A percentile compares a stretch with the other conserved stretches of the same genome.
Conservation (phyloP, 78 protist species). For the Planoprotostelium fungivorum region DNA sequence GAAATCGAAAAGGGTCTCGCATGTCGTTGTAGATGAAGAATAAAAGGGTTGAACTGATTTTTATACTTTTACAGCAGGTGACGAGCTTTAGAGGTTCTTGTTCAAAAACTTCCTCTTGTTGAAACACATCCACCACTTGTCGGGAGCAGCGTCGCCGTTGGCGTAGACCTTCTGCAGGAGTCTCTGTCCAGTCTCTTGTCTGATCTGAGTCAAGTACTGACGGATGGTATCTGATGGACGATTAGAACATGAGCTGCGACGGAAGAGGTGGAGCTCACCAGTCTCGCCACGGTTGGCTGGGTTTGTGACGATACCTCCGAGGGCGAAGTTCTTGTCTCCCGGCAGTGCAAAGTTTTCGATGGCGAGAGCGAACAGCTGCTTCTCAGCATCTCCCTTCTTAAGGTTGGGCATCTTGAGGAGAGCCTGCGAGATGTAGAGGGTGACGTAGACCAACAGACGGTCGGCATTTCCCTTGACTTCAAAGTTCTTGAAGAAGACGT, state of each 20-base stretch:
- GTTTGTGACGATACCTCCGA: conserved; percentile 58
- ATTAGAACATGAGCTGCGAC: neutral
- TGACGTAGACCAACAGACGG: conserved; percentile 85
- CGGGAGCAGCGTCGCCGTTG: conserved; percentile 38
- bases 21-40: too few species aligned
- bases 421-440: conserved; percentile 80
- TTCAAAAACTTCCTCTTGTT: conserved; percentile 77
- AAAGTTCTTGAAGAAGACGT: conserved; percentile 85
- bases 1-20: too few species aligned
- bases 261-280: conserved; percentile 19
- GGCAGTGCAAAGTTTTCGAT: conserved; percentile 75
- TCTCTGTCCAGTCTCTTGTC: conserved; percentile 78
- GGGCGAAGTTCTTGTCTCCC: conserved; percentile 78
- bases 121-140: conserved; percentile 86
- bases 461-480: conserved; percentile 88
- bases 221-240: conserved; percentile 51
- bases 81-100: conserved; percentile 41
- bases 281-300: conserved; percentile 47
- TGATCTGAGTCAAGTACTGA: conserved; percentile 74
- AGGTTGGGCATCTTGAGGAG: conserved; percentile 54
- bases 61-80: too few species aligned
- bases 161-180: conserved; percentile 55
- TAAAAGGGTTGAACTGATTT: too few species aligned
- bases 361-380: conserved; percentile 62
- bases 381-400: conserved; percentile 56